Percentiles rank a stretch among this genome's conserved stretches.
These are phyloP conservation scores for Aspergillus hancockii DNA, from an alignment of 495 filamentous ascomycete genomes.

Conservation along the genomic window DNA sequence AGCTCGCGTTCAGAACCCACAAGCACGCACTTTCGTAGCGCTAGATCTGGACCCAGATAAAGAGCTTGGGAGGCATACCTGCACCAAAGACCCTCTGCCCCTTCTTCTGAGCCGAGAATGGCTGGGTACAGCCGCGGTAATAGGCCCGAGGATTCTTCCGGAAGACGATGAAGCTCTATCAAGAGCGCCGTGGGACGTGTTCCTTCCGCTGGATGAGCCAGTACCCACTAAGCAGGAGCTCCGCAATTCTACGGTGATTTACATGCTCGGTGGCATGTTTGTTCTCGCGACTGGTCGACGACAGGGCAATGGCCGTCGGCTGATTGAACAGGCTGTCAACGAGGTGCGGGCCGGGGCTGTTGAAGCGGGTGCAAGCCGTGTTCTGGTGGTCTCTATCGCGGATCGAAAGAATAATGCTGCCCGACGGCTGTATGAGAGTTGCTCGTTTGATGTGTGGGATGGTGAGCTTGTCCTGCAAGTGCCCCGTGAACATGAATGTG, in stretches of 20 bases:
- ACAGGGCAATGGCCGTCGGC: neutral
- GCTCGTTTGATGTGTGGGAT: neutral
- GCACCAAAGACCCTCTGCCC: neutral
- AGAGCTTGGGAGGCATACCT: neutral
- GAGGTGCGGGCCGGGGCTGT: neutral
- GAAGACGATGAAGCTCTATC: neutral
- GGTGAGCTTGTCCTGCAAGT: neutral
- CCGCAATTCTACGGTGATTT: neutral
- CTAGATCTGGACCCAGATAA: neutral
- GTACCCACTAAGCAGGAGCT: neutral
- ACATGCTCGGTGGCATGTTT: conserved; percentile 1
- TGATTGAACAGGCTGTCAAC: neutral
- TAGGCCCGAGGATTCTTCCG: neutral
- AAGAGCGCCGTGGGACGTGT: neutral
- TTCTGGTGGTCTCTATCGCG: neutral
- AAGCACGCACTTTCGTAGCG: neutral
- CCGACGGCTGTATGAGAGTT: neutral
- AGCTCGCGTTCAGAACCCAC: neutral
- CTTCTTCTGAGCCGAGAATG: neutral
- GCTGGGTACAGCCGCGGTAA: neutral
- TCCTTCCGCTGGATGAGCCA: neutral
- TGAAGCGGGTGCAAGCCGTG: neutral
- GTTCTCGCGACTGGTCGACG: neutral
- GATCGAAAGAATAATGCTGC: neutral
- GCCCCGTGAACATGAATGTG: neutral